Evolutionary conservation across 129 eudicot species (phyloP), one percentile per base, ranked within the genome.

Genomic region (Heracleum sosnowskyi): DNA sequence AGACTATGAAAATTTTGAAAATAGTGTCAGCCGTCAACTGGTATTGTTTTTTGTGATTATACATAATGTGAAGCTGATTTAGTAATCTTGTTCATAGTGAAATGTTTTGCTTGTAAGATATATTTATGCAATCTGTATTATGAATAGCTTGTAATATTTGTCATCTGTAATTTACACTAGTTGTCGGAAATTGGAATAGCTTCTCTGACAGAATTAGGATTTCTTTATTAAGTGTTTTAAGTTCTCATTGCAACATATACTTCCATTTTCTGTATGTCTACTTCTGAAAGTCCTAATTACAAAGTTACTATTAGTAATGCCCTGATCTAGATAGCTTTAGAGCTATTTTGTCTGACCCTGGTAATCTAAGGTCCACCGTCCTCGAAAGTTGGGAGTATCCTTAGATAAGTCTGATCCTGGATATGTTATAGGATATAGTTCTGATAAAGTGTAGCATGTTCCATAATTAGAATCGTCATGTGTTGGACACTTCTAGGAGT

Each of bases 1-100:
- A 83, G 97, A 96, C 82, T 96, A 92, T 74, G 99, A 96, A 83
- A 96, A 85, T 84, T 96, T 96, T 85, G 99, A 96, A 83, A 96
- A 96, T 86, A 89, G 97, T 44, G 97, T 96, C 76, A 96, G 99
- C 83, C 99, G 99, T 79, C 90, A 96, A n/a, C 85, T 96, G 97
- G 99, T 96, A 92, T 69, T 77, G 57, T 70, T 80, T 85, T 35
- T 20, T 69, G 11, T 28, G 71, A 4, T 31, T 31, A 66, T 66
- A 66, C 7, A 31, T 66, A 66, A 12, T 24, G 5, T 31, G 22
- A 31, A 66, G 35, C 72, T 66, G 18, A n/a, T 4, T 16, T 12
- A 31, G 10, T 66, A 66, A 10, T 29, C 37, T 10, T 28, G 15
- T 64, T 64, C 0, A 31, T 31, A 66, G 0, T 33, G 12, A 57